These are phyloP conservation scores for Castanea mollissima DNA, from an alignment of 306 rosid genomes.

Conservation along the genomic window DNA sequence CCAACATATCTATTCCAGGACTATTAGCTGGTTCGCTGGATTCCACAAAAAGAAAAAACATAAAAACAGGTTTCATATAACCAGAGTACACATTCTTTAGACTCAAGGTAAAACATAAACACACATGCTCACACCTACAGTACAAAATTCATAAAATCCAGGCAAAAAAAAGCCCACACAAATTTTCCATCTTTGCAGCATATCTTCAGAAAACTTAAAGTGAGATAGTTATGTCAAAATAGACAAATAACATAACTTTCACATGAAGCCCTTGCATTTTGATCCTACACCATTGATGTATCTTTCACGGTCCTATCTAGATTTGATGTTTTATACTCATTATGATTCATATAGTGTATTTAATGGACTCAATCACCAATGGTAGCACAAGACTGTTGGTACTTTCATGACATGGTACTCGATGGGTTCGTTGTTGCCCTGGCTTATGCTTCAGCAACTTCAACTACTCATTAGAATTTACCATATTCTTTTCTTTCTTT, in stretches of 20 bases:
- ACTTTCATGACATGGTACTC: background rate
- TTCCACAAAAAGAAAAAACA: conserved; percentile 24
- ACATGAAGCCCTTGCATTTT: background rate
- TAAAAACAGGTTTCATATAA: conserved; percentile 7
- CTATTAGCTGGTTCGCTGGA: conserved; percentile 60
- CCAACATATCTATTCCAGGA: conserved; percentile 58
- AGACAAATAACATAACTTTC: background rate
- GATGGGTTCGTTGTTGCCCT: background rate
- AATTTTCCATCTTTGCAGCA: too few relatives aligned
- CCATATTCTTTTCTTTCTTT: background rate
- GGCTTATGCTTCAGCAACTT: background rate
- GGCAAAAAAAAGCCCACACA: too few relatives aligned
- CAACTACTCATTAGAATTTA: background rate
- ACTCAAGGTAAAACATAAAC: conserved; percentile 7
- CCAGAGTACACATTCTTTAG: conserved; percentile 6
- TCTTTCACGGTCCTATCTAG: background rate
- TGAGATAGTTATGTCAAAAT: background rate
- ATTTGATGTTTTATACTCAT: background rate
- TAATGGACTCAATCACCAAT: background rate
- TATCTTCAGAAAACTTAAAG: background rate
- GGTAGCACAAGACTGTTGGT: background rate
- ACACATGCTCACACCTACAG: background rate
- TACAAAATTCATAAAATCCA: too few relatives aligned
- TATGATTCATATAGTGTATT: background rate
- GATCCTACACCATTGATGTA: background rate